Conservation (phyloP, 2,329 filamentous ascomycete genomes). For the Sporothrix variecibatus region DNA sequence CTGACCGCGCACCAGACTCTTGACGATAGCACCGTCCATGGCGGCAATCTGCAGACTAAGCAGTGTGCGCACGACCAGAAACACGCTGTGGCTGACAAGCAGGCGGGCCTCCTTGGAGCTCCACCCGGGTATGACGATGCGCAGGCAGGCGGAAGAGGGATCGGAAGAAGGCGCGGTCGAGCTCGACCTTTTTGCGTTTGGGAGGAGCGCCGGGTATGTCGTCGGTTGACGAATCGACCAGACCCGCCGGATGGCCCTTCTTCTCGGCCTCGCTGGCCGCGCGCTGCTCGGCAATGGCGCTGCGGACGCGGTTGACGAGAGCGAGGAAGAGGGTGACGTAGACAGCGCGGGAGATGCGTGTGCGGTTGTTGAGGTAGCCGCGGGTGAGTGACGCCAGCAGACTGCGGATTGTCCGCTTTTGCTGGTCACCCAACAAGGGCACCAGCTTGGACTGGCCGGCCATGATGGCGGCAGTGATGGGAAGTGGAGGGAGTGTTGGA, state of each 20-base stretch:
- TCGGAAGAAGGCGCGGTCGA: constrained; percentile 81
- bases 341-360: constrained; percentile 77
- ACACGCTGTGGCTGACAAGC: constrained; percentile 87
- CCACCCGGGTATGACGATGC: constrained; percentile 89
- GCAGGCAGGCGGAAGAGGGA: constrained; percentile 74
- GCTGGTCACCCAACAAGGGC: constrained; percentile 47
- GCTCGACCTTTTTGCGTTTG: constrained; percentile 77
- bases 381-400: constrained; percentile 66
- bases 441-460: constrained; percentile 71
- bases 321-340: constrained; percentile 81
- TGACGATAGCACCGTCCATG: constrained; percentile 91
- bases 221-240: not conserved
- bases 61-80: constrained; percentile 84
- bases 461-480: constrained; percentile 25
- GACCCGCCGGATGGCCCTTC: constrained; percentile 5
- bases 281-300: constrained; percentile 91
- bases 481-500: not conserved
- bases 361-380: constrained; percentile 78
- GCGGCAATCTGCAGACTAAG: constrained; percentile 96
- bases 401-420: constrained; percentile 65
- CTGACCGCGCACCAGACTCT: constrained; percentile 85
- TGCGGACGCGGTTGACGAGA: constrained; percentile 81
- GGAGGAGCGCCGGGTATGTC: constrained; percentile 30
- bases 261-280: constrained; percentile 31
- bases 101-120: constrained; percentile 83